Evolutionary conservation across 345 rosid genomes (phyloP), one percentile per base, ranked within the genome.

Genomic region (Arabidopsis arenosa): DNA sequence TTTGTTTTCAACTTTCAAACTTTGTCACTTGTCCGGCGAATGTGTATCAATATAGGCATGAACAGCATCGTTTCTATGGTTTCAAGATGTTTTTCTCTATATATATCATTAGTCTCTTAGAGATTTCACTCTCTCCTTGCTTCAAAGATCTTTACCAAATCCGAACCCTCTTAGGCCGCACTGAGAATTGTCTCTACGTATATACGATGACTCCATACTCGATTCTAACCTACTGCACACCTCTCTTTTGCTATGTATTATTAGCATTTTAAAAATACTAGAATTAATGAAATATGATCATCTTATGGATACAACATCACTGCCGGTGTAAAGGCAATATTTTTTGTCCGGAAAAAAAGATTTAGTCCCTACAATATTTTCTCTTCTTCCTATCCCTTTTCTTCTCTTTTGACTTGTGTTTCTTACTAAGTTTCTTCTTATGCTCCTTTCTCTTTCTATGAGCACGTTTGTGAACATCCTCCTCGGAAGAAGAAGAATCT

Each of bases 381-480:
- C 75, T 70, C 15, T 68, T 68, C 58, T 69, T 76, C 75, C 52
- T 45, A 45, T 70, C 75, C 12, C 77, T 83, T 75, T 79, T 76
- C 75, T 80, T 83, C 39, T 65, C 73, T 75, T 81, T 51, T 62
- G 84, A 81, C 49, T 81, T 83, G 77, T 84, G 87, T 71, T 83
- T 89, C 79, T 66, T 75, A 18, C 83, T 79, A 68, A 59, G 86
- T 77, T 81, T 81, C 81, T 79, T 79, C 64, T 77, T 79, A 7
- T 82, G 86, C 66, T 83, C 81, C 63, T 77, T 71, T 4, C 66
- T 78, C 78, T 78, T 88, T 53, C 75, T 81, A 28, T 43, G 69
- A 62, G 80, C 52, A 13, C 72, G 80, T 49, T 45, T 52, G 17
- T 51, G 72, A 49, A 10, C 56, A 28, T 86, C 89, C 60, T 86